phyloP scores from a whole-genome alignment of 345 rosid genomes.

The Pseudoturritis turrita region DNA sequence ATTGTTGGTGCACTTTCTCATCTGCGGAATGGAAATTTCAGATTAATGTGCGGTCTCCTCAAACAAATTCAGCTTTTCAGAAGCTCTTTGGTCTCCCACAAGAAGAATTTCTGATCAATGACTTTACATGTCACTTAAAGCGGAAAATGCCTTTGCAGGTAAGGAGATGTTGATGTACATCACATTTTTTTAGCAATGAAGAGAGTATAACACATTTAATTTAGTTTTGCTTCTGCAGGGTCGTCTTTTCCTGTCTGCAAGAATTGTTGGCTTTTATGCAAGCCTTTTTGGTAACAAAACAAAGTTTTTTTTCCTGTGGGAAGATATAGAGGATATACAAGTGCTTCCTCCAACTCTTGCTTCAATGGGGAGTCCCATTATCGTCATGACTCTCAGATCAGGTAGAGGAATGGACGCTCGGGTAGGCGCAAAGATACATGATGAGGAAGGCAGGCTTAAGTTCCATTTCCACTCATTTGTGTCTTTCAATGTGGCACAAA shows the following conservation, averaged over 20 bases:
- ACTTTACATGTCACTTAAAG: constrained; percentile 94
- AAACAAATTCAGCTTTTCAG: constrained; percentile 94
- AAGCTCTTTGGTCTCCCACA: constrained; percentile 91
- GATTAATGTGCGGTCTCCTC: constrained; percentile 95
- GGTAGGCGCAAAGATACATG: constrained; percentile 83
- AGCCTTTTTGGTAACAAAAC: constrained; percentile 91
- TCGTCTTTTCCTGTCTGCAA: constrained; percentile 85
- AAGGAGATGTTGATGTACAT: constrained; percentile 17
- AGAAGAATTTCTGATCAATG: constrained; percentile 96
- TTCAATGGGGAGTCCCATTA: constrained; percentile 91
- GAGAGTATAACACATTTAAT: background rate
- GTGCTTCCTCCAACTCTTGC: constrained; percentile 73
- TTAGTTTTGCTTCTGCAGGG: constrained; percentile 46
- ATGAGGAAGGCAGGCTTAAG: constrained; percentile 92
- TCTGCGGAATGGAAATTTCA: constrained; percentile 28
- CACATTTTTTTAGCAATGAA: background rate
- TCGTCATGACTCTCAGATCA: constrained; percentile 72
- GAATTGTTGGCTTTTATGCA: constrained; percentile 89
- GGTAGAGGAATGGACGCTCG: constrained; percentile 86
- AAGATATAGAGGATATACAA: constrained; percentile 86
- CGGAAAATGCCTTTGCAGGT: constrained; percentile 97
- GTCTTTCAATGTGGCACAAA: constrained; percentile 78
- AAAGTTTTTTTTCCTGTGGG: constrained; percentile 96
- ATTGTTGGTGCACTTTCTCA: constrained; percentile 1
- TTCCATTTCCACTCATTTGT: constrained; percentile 94